Conservation (phyloP, 148 eudicot species). For the Persicaria maculosa region DNA sequence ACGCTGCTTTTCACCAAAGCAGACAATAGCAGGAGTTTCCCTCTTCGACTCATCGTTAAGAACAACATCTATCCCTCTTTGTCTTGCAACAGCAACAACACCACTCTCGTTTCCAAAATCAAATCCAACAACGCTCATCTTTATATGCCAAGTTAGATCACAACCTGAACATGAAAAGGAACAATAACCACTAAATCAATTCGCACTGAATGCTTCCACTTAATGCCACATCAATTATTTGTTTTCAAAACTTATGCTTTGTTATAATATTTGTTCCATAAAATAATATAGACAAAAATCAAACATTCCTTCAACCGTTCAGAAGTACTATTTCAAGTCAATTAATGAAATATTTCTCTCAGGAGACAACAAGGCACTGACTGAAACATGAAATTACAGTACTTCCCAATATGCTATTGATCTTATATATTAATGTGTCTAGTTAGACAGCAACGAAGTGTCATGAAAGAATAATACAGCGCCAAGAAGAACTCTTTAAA, state of each 20-base stretch:
- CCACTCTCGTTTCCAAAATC: constrained; percentile 91
- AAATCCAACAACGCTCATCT: constrained; percentile 94
- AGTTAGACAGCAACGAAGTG: not conserved
- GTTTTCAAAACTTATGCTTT: not conserved
- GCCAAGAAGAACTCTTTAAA: not conserved
- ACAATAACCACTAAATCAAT: not conserved
- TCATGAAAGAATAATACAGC: too few species aligned
- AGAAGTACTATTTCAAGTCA: not conserved
- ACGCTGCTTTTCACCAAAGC: constrained; percentile 89
- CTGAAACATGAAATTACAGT: not conserved
- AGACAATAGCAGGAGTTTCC: constrained; percentile 79
- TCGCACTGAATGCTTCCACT: not conserved
- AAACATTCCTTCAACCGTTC: not conserved
- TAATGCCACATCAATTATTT: not conserved
- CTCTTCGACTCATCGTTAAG: constrained; percentile 90
- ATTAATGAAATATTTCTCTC: not conserved
- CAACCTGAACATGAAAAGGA: not conserved
- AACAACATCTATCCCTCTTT: constrained; percentile 88
- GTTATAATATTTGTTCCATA: not conserved
- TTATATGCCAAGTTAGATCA: constrained; percentile 14
- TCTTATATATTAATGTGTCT: not conserved
- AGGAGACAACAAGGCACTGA: not conserved
- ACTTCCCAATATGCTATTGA: not conserved
- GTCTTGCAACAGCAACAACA: constrained; percentile 97
- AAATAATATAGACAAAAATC: not conserved